Evolutionary conservation across 371 early-diverging fungal genomes (phyloP), one percentile per base, ranked within the genome.

Genomic region (Mucor racemosus): DNA sequence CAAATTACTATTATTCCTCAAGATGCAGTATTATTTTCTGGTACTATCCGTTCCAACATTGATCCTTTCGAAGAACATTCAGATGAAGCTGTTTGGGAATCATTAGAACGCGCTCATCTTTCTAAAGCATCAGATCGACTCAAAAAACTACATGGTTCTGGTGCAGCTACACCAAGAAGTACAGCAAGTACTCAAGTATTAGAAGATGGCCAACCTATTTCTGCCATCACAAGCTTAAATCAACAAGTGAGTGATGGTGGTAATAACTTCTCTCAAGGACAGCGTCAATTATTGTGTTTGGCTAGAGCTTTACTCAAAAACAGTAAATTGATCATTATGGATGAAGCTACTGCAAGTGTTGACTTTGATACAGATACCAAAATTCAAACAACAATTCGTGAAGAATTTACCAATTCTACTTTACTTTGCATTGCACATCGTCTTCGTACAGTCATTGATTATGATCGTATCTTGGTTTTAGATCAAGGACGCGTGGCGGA

Each of bases 401-500:
- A 78, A 31, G 91, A 91, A 63, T 91, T 91, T 71, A 64, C 66
- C 17, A 68, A 87, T 58, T 84, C 89, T 8, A 89, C 94, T 0
- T 69, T 92, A 46, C 65, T 94, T 39, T 87, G 89, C 60, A 91
- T 94, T 76, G 94, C 94, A 5, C 93, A 94, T 65, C 88, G 93
- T 7, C 81, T 94, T 70, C 85, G 90, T 71, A 95, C 95, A 0
- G 85, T 97, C 19, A 92, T 95, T 71, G 95, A 97, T 73, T 97
- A 93, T 62, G 95, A 95, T 77, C 82, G 84, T 40, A 87, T 97
- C 8, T 72, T 96, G 55, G 95, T 95, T 5, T 78, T 96, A 62
- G 93, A 94, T 65, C 88, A 88, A 55, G 96, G 97, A 4, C 63
- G 67, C 17, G 79, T 96, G 2, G 89, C 89, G 4, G 96, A 97